A percentile compares a stretch with the other conserved stretches of the same genome.
Conservation (phyloP, 2,329 filamentous ascomycete species). For the Trichoderma harzianum region DNA sequence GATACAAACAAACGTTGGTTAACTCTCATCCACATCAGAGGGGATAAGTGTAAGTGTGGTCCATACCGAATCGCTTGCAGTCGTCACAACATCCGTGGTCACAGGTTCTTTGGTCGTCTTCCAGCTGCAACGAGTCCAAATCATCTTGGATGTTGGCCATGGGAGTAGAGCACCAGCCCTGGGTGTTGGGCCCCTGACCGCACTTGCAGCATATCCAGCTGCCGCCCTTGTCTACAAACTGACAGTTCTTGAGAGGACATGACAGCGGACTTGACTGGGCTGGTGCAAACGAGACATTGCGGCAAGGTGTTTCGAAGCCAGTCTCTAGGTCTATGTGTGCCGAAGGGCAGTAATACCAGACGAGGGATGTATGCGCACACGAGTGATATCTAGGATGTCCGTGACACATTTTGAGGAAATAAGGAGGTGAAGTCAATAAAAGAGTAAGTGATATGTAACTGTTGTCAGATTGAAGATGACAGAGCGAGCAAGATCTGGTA, state of each 20-base stretch:
- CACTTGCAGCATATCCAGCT: slow-evolving; percentile 55
- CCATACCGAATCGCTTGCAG: slow-evolving; percentile 44
- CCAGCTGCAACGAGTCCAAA: slow-evolving; percentile 31
- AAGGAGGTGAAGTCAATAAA: accelerated
- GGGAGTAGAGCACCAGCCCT: slow-evolving; percentile 50
- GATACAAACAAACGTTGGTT: background rate
- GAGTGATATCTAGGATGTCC: slow-evolving; percentile 51
- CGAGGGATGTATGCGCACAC: slow-evolving; percentile 53
- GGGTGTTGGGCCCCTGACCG: slow-evolving; percentile 47
- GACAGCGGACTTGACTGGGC: slow-evolving; percentile 42
- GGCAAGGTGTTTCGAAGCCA: slow-evolving; percentile 48
- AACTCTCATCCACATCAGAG: background rate
- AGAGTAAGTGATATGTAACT: background rate
- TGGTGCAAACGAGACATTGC: slow-evolving; percentile 45
- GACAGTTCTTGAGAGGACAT: slow-evolving; percentile 51
- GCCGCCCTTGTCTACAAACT: slow-evolving; percentile 47
- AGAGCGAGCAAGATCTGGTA: background rate
- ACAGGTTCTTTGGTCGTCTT: slow-evolving; percentile 42
- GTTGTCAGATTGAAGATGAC: background rate
- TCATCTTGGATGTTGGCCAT: slow-evolving; percentile 32
- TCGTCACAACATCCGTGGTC: slow-evolving; percentile 52
- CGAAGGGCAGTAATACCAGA: slow-evolving; percentile 52
- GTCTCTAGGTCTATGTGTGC: slow-evolving; percentile 44
- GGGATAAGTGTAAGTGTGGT: too few species aligned
- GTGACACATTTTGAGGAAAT: slow-evolving; percentile 45